phyloP scores from a whole-genome alignment of 1,284 basidiomycete species.

The Chiua sp. region DNA sequence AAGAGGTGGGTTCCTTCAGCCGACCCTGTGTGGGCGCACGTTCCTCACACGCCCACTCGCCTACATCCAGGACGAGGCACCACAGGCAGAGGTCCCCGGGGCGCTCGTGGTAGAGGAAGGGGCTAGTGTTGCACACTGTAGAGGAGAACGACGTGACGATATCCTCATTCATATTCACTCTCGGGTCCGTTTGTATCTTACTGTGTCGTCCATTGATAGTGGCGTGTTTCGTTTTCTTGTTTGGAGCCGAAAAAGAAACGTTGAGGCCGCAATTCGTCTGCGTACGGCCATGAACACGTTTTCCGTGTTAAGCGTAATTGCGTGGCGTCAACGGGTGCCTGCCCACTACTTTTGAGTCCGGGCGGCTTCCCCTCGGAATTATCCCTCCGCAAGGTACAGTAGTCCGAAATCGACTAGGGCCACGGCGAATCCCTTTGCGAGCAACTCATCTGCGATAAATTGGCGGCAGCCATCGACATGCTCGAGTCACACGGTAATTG shows the following conservation, averaged over 20 bases:
- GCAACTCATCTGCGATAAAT: conserved; percentile 4
- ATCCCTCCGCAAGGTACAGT: neutral
- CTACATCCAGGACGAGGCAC: conserved; percentile 31
- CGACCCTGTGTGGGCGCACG: neutral
- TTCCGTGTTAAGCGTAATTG: neutral
- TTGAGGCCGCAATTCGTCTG: conserved; percentile 2
- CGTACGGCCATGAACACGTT: neutral
- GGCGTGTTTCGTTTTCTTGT: neutral
- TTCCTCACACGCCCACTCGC: neutral
- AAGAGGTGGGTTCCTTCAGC: conserved; percentile 32
- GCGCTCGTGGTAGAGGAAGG: conserved; percentile 38
- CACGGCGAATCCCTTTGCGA: neutral
- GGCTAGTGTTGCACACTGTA: conserved; percentile 20
- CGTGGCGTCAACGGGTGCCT: neutral
- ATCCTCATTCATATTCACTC: conserved; percentile 13
- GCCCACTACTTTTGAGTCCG: neutral
- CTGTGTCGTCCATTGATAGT: conserved; percentile 7
- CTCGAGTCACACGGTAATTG: neutral
- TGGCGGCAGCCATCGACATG: neutral
- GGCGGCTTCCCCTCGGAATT: conserved; percentile 10
- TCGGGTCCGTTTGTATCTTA: conserved; percentile 4
- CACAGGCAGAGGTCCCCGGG: conserved; percentile 33
- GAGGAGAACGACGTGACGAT: conserved; percentile 8
- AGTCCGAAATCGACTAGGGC: neutral
- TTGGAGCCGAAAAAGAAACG: neutral